These are phyloP conservation scores for Apiotrichum gracile DNA, from an alignment of 1,284 basidiomycete genomes.

Conservation along the genomic window DNA sequence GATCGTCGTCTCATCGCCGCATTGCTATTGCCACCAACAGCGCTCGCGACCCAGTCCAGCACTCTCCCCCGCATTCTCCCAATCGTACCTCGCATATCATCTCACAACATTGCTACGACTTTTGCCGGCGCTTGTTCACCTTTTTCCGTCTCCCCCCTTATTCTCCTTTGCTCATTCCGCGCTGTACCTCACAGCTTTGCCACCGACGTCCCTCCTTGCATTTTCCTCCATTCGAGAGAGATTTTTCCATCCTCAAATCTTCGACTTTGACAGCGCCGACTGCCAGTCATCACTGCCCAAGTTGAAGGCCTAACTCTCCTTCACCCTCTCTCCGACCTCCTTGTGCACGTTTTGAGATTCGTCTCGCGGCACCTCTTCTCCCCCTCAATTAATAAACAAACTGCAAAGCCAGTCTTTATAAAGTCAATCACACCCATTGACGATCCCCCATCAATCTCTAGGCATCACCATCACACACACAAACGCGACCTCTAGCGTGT, in stretches of 20 bases:
- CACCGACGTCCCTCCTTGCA: not conserved
- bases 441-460: not conserved
- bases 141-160: too few species aligned
- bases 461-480: not conserved
- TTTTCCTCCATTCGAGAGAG: not conserved
- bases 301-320: constrained; percentile 31
- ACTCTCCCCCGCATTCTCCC: constrained; percentile 54
- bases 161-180: too few species aligned
- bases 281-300: constrained; percentile 19
- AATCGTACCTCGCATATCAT: constrained; percentile 5
- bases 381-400: constrained; percentile 6
- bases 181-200: too few species aligned
- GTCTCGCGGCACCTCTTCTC: constrained; percentile 44
- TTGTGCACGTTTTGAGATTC: constrained; percentile 47
- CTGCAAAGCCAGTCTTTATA: not conserved
- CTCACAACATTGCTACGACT: not conserved
- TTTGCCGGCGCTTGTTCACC: too few species aligned
- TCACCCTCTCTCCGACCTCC: constrained; percentile 35
- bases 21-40: constrained; percentile 48
- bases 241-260: not conserved
- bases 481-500: not conserved
- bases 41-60: constrained; percentile 94
- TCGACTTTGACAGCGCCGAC: not conserved
- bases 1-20: too few species aligned
- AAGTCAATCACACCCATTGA: not conserved